Evolutionary conservation across 345 rosid genomes (phyloP), one percentile per base, ranked within the genome.

Genomic region (Gossypium raimondii): DNA sequence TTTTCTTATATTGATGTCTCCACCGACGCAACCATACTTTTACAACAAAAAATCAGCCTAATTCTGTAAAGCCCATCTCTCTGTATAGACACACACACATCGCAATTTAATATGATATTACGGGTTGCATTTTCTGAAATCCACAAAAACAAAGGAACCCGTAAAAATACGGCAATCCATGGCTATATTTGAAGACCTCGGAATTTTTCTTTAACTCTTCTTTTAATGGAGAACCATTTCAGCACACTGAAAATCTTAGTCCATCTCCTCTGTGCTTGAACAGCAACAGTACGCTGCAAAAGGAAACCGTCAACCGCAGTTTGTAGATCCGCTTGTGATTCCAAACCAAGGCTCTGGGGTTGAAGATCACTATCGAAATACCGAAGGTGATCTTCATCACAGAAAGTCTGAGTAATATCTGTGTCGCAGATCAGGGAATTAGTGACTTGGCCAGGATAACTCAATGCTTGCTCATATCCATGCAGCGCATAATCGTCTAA

Each of bases 201-300:
- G 29, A 61, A n/a, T 74, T 82, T 74, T 85, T 82, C 76, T 88
- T 65, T 82, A 75, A 84, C 93, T 60, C 73, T 80, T 76, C 72
- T 92, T 81, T 83, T 85, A 41, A 93, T 80, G 16, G 88, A 83
- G 69, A 95, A 85, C 95, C 93, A 92, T 81, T 90, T 91, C 71
- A 93, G 81, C 69, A 95, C 91, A 44, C 92, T 90, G 75, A 83
- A 89, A 53, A 95, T 78, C 88, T 87, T 95, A 55, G 89, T 87
- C 99, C 99, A 95, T 81, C 98, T 87, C 84, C 76, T 89, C 71
- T 89, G 89, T 27, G 97, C 98, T 75, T 86, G 87, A 61, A 75
- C 89, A 9, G 80, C 81, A 17, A 81, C 79, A 25, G 85, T 66
- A 25, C 81, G 88, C 63, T 82, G 70, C 83, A 83, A 41, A 78